Conservation (phyloP, 1,284 basidiomycete species). For the Ceratobasidium sp. region DNA sequence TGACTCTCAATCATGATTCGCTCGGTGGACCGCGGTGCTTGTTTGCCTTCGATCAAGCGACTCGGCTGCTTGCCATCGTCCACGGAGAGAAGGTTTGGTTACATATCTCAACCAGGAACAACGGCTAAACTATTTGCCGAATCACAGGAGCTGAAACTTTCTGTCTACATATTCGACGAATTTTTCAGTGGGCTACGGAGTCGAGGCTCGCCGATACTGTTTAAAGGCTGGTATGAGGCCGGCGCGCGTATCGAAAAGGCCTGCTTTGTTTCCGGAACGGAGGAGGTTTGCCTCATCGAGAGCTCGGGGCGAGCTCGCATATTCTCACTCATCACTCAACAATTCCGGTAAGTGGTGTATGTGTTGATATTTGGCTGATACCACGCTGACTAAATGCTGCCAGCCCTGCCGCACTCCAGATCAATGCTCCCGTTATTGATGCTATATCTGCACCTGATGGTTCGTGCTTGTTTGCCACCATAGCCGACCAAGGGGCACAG, state of each 20-base stretch:
- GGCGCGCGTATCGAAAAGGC: conserved; percentile 16
- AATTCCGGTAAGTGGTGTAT: conserved; percentile 47
- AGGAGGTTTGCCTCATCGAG: conserved; percentile 48
- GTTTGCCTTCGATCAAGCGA: conserved; percentile 37
- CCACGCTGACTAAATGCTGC: background rate
- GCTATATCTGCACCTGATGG: conserved; percentile 43
- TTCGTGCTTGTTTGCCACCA: conserved; percentile 28
- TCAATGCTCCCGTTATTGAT: conserved; percentile 11
- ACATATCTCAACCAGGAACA: background rate
- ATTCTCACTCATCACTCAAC: conserved; percentile 44
- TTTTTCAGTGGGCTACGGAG: conserved; percentile 21
- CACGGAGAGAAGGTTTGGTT: conserved; percentile 22
- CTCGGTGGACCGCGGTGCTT: conserved; percentile 18
- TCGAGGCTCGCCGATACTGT: conserved; percentile 35
- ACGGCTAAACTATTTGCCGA: background rate
- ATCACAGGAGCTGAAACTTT: conserved; percentile 32
- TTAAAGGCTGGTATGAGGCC: conserved; percentile 35
- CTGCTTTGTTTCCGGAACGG: conserved; percentile 38
- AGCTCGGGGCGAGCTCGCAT: conserved; percentile 46
- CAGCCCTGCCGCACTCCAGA: conserved; percentile 8
- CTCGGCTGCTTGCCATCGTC: conserved; percentile 28
- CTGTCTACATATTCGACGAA: conserved; percentile 46
- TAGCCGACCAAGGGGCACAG: background rate
- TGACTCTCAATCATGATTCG: conserved; percentile 34
- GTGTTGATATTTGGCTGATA: background rate